Base-by-base conservation (phyloP, 1,284 basidiomycete genomes). In the Puccinia coronata region DNA sequence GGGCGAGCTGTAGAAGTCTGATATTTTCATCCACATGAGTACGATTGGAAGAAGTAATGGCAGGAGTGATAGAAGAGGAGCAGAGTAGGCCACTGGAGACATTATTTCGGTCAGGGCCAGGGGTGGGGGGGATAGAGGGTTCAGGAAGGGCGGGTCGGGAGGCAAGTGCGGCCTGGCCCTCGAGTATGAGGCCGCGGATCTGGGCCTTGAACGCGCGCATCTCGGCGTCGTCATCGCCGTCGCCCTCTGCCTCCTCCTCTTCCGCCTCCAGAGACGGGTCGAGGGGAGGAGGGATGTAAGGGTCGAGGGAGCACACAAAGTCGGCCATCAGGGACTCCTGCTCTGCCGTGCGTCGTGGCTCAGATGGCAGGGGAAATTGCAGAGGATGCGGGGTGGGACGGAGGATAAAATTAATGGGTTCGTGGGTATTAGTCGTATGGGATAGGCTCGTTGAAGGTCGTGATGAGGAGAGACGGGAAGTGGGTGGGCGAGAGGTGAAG, bases 261-360 rank as follows among this genome's bases (percentile, higher is more conserved):
- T 28, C 67, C 4, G 28, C 41, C 43, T 75, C 23, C 20, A 25
- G 53, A 8, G 59, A 36, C 43, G 63, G 57, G 0, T 47, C 25
- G 12, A 43, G 5, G 8, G 65, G 20, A 12, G 65, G 76, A 9
- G 63, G 76, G 47, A 70, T 47, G 69, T 79, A 59, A 18, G 63
- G 43, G 16, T 69, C 39, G 8, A 79, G 28, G 0, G 76, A 79
- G 11, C 61, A 47, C n/a, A 79, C 51, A 47, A 79, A 79, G 36
- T 79, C 76, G 63, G 43, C 23, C 76, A 79, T 79, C 3, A 79
- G 39, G 20, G 53, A 49, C 18, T 79, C 76, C n/a, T 70, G 14
- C 20, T 63, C 20, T 16, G 61, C 6, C 61, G 6, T 39, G 36
- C 72, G 39, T 36, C 51, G 20, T n/a, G 39, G 9, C 18, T 14